Base-by-base conservation (phyloP, 2,329 filamentous ascomycete species). In the Pseudocercospora fuligena region DNA sequence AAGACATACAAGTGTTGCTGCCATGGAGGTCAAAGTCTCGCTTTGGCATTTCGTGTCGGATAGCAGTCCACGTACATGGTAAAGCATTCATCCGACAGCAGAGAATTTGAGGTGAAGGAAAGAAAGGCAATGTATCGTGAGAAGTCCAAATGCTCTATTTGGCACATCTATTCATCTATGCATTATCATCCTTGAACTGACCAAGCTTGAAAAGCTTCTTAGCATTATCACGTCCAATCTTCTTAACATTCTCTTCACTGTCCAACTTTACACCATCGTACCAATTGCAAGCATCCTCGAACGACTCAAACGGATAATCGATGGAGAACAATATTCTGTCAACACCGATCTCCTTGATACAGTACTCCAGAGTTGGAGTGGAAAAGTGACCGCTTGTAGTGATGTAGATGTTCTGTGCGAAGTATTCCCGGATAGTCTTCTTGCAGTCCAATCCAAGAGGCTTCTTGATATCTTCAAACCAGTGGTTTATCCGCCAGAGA, bases 321-420 rank as follows among this genome's bases (percentile, higher is more conserved):
- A 76, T 74, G 1, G 68, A 72, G 69, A 75, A 76, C 33, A 76
- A 56, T 27, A 76, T 74, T 25, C 74, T 64, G 23, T 72, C 70
- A 2, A 64, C 70, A 7, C 84, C 81, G 29, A 87, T 77, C 69
- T 86, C 80, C 21, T 79, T 77, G 21, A 84, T 78, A 54, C 82
- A 82, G 61, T 81, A 87, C 67, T 86, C 78, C 53, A 87, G 74
- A 0, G 84, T 85, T 0, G 81, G 75, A 0, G 84, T 86, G 0
- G 83, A 86, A 70, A 87, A 88, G 72, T 87, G 83, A 0, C 86
- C 86, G 63, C 80, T 82, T 0, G 86, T 87, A 3, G 86, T 88
- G 69, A 87, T 82, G 83, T 83, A 88, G 64, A 88, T 78, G 73
- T 87, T 87, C 46, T 81, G 70, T 23, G 78, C 79, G 75, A 87